phyloP scores from a whole-genome alignment of 345 rosid genomes.

The Odontarrhena argentea region DNA sequence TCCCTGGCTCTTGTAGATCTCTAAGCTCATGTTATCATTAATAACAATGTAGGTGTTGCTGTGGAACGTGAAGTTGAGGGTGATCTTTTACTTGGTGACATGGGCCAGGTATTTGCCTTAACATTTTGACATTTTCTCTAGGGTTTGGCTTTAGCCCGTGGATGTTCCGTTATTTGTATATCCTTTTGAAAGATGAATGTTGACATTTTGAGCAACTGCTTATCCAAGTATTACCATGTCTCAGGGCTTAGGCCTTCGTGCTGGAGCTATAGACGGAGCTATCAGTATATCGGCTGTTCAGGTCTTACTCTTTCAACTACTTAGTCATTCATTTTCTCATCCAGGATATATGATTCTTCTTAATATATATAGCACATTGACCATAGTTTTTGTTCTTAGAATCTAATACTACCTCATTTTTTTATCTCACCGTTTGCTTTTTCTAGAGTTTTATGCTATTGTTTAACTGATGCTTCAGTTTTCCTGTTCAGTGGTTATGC shows the following conservation, averaged over 20 bases:
- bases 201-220: neutral
- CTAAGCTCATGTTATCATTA: neutral
- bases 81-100: slow-evolving; percentile 88
- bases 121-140: neutral
- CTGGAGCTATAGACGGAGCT: slow-evolving; percentile 92
- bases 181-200: neutral
- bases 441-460: neutral
- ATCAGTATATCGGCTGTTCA: slow-evolving; percentile 96
- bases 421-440: neutral
- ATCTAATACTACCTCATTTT: neutral
- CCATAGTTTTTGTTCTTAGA: neutral
- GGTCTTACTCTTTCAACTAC: slow-evolving; percentile 45
- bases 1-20: neutral
- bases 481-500: slow-evolving; percentile 76
- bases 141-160: neutral
- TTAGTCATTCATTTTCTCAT: slow-evolving; percentile 2
- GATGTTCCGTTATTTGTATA: neutral
- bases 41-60: slow-evolving; percentile 60
- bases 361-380: neutral
- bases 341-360: neutral
- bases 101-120: slow-evolving; percentile 81
- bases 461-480: neutral
- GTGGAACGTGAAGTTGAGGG: slow-evolving; percentile 89
- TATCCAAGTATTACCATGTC: slow-evolving; percentile 21
- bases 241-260: slow-evolving; percentile 84